Conservation (phyloP, 495 filamentous ascomycete genomes). For the Podospora sp. region DNA sequence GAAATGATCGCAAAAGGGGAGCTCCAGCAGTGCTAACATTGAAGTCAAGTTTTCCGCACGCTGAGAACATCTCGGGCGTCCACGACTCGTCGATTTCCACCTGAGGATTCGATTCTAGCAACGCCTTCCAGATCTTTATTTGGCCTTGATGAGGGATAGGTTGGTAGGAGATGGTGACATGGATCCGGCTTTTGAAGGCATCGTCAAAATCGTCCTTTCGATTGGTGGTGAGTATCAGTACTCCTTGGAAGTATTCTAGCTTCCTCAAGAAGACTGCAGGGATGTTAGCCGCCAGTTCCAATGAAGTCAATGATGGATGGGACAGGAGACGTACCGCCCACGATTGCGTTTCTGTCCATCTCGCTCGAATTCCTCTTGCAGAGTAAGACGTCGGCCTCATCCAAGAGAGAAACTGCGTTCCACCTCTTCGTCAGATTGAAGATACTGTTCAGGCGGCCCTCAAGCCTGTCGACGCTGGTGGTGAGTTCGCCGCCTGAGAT, state of each 20-base stretch:
- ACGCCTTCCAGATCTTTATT: background rate
- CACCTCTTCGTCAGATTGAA: slow-evolving; percentile 14
- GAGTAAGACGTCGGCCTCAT: slow-evolving; percentile 44
- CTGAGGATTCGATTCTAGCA: background rate
- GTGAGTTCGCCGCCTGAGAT: slow-evolving; percentile 24
- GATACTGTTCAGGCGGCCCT: slow-evolving; percentile 6
- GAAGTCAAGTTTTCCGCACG: no score
- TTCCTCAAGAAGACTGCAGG: slow-evolving; percentile 48
- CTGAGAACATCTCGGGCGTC: no score
- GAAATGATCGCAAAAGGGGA: no score
- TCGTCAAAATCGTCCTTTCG: slow-evolving; percentile 32
- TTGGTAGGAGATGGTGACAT: slow-evolving; percentile 44
- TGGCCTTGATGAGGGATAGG: background rate
- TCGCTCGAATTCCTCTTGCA: slow-evolving; percentile 28
- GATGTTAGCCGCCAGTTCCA: background rate
- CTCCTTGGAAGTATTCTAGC: slow-evolving; percentile 55
- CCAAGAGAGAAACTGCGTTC: slow-evolving; percentile 37
- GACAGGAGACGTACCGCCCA: background rate
- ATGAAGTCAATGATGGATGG: background rate
- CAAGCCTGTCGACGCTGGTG: background rate
- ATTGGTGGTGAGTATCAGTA: slow-evolving; percentile 40
- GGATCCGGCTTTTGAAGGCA: slow-evolving; percentile 44
- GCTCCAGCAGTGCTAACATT: no score
- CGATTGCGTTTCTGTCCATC: slow-evolving; percentile 17
- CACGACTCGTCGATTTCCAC: background rate